Conservation (phyloP, 129 eudicot genomes). For the Centaurea solstitialis region DNA sequence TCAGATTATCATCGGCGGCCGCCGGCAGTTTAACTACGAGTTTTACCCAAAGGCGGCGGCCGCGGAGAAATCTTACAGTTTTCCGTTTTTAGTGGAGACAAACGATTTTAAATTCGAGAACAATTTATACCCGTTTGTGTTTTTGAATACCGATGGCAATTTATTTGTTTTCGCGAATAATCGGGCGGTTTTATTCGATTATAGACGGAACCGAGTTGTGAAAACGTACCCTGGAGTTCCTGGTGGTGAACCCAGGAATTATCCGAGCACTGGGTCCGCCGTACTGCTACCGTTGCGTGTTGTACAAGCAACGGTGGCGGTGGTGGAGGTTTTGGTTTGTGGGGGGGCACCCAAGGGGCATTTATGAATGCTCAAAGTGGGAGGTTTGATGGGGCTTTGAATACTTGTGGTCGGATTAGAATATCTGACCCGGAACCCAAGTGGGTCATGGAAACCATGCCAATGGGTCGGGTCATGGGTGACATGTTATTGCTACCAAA, state of each 20-base stretch:
- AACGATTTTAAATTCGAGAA: constrained; percentile 52
- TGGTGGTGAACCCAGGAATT: constrained; percentile 32
- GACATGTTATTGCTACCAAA: constrained; percentile 68
- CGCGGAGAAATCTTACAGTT: constrained; percentile 11
- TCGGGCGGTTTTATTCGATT: constrained; percentile 62
- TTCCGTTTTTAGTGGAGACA: constrained; percentile 56
- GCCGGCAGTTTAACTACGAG: constrained; percentile 60
- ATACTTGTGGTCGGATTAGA: constrained; percentile 56
- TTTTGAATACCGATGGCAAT: constrained; percentile 60
- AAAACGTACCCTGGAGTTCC: constrained; percentile 25
- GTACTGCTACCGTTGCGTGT: constrained; percentile 34
- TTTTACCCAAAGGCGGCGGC: constrained; percentile 53
- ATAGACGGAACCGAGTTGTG: constrained; percentile 33
- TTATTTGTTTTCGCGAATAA: constrained; percentile 77
- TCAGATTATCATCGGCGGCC: constrained; percentile 73
- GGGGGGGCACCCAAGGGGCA: constrained; percentile 43
- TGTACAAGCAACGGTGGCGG: neutral
- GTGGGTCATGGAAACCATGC: constrained; percentile 78
- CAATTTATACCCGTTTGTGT: constrained; percentile 79
- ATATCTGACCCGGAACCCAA: constrained; percentile 55
- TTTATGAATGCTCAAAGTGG: constrained; percentile 39
- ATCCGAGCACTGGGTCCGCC: constrained; percentile 37
- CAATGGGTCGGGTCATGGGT: constrained; percentile 66
- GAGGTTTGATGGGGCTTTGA: constrained; percentile 46
- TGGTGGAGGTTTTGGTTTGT: constrained; percentile 33